Base-by-base conservation (phyloP, 2,329 filamentous ascomycete species). In the Diaporthe nobilis region DNA sequence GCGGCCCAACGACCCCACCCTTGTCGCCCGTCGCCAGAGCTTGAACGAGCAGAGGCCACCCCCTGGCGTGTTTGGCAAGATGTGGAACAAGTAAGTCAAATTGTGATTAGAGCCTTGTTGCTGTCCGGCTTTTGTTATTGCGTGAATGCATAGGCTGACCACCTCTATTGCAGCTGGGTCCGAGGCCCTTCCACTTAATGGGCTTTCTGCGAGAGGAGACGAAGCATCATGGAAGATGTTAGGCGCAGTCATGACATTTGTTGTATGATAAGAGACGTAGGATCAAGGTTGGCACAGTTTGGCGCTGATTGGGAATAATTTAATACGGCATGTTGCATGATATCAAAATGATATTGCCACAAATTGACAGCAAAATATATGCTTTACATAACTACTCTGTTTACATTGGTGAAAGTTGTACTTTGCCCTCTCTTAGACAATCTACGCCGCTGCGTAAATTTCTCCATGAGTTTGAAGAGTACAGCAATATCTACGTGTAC, bases 21-120 rank as follows among this genome's bases (percentile, higher is more conserved):
- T 82, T 2, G 60, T 84, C 2, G 86, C 87, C n/a, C 87, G 90
- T 20, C 88, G 90, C 8, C 86, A 88, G 80, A 90, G 89, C 79
- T 83, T 91, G 78, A 85, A 85, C 42, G 90, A 92, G 75, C 90
- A 91, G 80, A 85, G 86, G 75, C 85, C 85, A 20, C 82, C 85
- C 68, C 80, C 85, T 1, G 89, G 89, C 55, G 82, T 91, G 77
- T 83, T 91, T 71, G 88, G 88, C 72, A 85, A 87, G 77, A 86
- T 91, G 84, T 92, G 90, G 88, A 86, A 90, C 78, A 90, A 87
- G 90, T 91, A 82, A 72, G 88, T 80, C 17, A 6, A 13, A 5
- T 9, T 13, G 5, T 7, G 13, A 1, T 8, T 20, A 2, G 9
- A 12, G 9, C 6, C 5, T 9, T 9, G 22, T n/a, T 4, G n/a